Evolutionary conservation across 169 alveolate species (phyloP).

Genomic region (Plasmodium coatneyi): DNA sequence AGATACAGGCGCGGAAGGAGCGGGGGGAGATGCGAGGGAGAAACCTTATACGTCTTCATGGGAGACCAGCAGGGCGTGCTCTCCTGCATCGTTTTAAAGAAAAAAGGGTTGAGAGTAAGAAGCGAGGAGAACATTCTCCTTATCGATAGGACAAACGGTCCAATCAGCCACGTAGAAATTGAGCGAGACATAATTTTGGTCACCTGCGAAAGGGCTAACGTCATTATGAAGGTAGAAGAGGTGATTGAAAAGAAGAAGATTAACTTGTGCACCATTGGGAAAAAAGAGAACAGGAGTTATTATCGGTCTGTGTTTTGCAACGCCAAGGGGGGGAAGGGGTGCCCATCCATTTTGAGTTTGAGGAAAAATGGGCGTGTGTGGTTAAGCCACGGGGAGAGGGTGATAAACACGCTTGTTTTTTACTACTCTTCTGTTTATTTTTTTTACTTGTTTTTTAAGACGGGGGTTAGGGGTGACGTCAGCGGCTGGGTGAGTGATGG

Average conservation of each 20-base stretch:
- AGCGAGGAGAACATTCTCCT: conserved; percentile 3
- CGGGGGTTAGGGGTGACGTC: background rate
- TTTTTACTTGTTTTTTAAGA: conserved; percentile 40
- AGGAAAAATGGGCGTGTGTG: conserved; percentile 71
- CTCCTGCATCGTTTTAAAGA: conserved; percentile 28
- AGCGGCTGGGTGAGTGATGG: background rate
- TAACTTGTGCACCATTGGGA: conserved; percentile 32
- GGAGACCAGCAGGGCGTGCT: conserved; percentile 62
- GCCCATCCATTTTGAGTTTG: conserved; percentile 35
- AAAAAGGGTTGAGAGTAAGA: conserved; percentile 6
- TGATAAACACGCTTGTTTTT: conserved; percentile 51
- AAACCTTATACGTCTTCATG: conserved; percentile 22
- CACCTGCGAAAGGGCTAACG: conserved; percentile 49
- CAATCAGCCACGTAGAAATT: conserved; percentile 47
- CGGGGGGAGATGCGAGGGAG: background rate
- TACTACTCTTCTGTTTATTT: conserved; percentile 52
- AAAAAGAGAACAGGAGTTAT: conserved; percentile 22
- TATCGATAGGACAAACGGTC: conserved; percentile 51
- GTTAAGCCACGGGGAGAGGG: conserved; percentile 56
- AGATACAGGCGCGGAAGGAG: background rate
- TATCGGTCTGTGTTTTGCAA: conserved; percentile 58
- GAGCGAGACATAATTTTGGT: conserved; percentile 25
- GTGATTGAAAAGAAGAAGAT: background rate
- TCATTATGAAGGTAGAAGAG: conserved; percentile 25
- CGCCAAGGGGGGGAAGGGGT: conserved; percentile 1